phyloP scores from a whole-genome alignment of 495 filamentous ascomycete genomes.

The Neurospora sp. region DNA sequence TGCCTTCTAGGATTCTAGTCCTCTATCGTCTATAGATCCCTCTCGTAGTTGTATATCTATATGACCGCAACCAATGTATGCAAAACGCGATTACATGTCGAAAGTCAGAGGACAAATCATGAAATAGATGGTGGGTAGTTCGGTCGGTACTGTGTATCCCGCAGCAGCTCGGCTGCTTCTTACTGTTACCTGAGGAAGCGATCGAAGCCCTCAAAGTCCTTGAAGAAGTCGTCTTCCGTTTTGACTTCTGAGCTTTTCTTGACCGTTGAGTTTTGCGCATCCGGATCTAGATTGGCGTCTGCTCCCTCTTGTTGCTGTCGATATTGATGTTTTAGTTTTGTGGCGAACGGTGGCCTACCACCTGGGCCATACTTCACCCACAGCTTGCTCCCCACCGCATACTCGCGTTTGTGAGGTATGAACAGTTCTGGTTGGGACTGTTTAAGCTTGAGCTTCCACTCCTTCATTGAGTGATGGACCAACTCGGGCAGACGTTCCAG shows the following conservation, averaged over 20 bases:
- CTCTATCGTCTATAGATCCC: neutral
- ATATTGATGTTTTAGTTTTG: neutral
- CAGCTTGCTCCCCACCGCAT: neutral
- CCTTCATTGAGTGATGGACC: neutral
- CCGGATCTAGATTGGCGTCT: neutral
- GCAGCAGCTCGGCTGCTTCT: neutral
- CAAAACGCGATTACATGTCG: neutral
- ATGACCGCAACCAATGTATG: neutral
- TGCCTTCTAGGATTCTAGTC: neutral
- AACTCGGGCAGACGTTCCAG: constrained; percentile 16
- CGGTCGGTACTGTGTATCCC: neutral
- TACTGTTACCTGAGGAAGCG: neutral
- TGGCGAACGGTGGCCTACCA: neutral
- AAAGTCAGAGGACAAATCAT: neutral
- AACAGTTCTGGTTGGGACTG: neutral
- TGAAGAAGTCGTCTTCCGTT: neutral
- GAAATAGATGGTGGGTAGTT: neutral
- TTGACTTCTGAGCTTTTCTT: neutral
- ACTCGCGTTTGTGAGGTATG: neutral
- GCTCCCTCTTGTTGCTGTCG: neutral
- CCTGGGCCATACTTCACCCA: neutral
- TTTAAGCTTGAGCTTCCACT: neutral
- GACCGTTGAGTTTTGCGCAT: neutral
- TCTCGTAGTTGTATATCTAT: neutral
- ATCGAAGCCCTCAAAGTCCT: neutral